These are phyloP conservation scores for Dictyostelium citrinum DNA, from an alignment of 78 protist genomes.

Conservation along the genomic window DNA sequence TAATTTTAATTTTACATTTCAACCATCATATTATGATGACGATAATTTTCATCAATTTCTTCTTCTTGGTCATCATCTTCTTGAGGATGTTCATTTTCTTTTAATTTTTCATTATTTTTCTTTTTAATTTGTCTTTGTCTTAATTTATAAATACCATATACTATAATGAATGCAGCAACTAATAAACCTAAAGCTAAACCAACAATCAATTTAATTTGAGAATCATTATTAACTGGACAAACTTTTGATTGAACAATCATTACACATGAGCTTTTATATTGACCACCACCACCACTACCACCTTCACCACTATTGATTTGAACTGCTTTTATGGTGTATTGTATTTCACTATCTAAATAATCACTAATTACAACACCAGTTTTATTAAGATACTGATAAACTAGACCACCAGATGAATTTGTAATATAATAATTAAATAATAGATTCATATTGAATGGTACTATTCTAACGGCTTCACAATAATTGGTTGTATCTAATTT, in stretches of 20 bases:
- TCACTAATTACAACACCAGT: neutral
- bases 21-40: neutral
- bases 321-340: neutral
- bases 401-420: neutral
- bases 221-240: neutral
- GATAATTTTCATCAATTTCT: neutral
- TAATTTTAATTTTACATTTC: neutral
- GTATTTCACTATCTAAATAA: neutral
- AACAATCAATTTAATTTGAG: neutral
- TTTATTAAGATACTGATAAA: neutral
- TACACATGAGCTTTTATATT: neutral
- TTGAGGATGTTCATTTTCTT: neutral
- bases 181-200: neutral
- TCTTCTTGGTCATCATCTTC: neutral
- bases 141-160: neutral
- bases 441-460: neutral
- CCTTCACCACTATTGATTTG: neutral
- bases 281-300: neutral
- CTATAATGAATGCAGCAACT: neutral
- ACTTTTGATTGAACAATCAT: neutral
- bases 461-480: neutral
- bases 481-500: neutral
- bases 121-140: neutral
- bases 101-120: neutral
- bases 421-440: neutral